Evolutionary conservation across 2,329 filamentous ascomycete species (phyloP).

Genomic region (Cladophialophora yegresii): DNA sequence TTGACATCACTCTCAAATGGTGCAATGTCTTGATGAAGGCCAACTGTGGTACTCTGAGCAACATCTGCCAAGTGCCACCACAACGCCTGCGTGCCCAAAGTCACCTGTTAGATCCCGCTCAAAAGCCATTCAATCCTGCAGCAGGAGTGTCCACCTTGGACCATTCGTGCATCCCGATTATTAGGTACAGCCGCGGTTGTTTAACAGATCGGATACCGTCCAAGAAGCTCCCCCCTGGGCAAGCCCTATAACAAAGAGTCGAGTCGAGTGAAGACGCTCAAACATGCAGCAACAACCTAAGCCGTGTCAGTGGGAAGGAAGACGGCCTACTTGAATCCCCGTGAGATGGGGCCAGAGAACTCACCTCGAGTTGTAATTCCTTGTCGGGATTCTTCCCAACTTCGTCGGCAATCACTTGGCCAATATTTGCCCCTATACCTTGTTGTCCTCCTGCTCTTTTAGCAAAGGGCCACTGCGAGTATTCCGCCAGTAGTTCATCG

Average conservation of each 20-base stretch:
- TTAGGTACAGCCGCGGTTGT: background rate
- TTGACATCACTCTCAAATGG: background rate
- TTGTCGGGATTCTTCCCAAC: constrained; percentile 84
- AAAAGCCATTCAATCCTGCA: background rate
- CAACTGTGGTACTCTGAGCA: background rate
- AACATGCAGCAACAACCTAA: constrained; percentile 82
- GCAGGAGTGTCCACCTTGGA: background rate
- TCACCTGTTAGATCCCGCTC: background rate
- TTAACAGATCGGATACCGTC: background rate
- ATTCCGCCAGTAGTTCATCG: constrained; percentile 91
- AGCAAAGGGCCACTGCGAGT: constrained; percentile 96
- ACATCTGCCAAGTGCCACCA: background rate
- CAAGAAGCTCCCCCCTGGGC: constrained; percentile 1
- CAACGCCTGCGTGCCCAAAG: background rate
- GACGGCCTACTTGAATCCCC: constrained; percentile 30
- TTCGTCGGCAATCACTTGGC: constrained; percentile 84
- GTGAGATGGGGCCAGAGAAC: constrained; percentile 36
- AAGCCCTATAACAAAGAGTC: constrained; percentile 78
- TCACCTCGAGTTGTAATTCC: constrained; percentile 92
- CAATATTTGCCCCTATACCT: constrained; percentile 89
- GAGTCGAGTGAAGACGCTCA: constrained; percentile 95
- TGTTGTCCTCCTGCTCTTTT: constrained; percentile 73
- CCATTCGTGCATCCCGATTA: background rate
- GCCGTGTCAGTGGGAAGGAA: constrained; percentile 10
- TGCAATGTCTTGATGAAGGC: background rate